A percentile compares a stretch with the other conserved stretches of the same genome.
Evolutionary conservation across 2,329 filamentous ascomycete genomes (phyloP).

Genomic region (Penicillium sp.): DNA sequence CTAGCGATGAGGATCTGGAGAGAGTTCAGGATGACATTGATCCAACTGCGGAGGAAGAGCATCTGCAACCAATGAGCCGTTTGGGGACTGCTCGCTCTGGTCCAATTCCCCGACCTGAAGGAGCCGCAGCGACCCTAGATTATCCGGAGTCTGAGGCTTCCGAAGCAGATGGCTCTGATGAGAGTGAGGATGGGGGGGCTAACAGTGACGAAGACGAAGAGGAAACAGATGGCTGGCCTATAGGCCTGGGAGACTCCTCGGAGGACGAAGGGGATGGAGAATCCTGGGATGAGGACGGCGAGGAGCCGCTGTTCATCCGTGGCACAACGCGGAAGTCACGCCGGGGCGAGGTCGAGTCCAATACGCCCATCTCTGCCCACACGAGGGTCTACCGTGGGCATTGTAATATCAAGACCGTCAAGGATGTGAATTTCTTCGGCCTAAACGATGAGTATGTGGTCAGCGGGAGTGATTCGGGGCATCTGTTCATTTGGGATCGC

Average conservation of each 20-base stretch:
- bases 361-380: constrained; percentile 60
- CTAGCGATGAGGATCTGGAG: constrained; percentile 48
- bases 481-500: constrained; percentile 71
- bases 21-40: constrained; percentile 54
- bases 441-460: constrained; percentile 70
- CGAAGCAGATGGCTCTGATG: constrained; percentile 24
- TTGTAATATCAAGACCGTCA: constrained; percentile 69
- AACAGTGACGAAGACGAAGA: constrained; percentile 35
- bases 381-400: constrained; percentile 64
- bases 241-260: constrained; percentile 39
- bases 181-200: constrained; percentile 31
- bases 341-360: constrained; percentile 56
- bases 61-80: constrained; percentile 43
- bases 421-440: constrained; percentile 71
- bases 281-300: constrained; percentile 33
- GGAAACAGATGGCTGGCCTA: constrained; percentile 38
- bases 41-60: constrained; percentile 50
- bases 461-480: constrained; percentile 67
- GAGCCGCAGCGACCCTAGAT: neutral
- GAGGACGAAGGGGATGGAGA: constrained; percentile 33
- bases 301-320: constrained; percentile 48
- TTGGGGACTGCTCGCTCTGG: constrained; percentile 9
- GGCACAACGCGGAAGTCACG: constrained; percentile 54
- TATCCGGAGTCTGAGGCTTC: neutral
- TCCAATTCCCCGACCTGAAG: neutral